Evolutionary conservation across 768 basidiomycete genomes (phyloP).

Genomic region (Chalciporus sphaerocephalus): DNA sequence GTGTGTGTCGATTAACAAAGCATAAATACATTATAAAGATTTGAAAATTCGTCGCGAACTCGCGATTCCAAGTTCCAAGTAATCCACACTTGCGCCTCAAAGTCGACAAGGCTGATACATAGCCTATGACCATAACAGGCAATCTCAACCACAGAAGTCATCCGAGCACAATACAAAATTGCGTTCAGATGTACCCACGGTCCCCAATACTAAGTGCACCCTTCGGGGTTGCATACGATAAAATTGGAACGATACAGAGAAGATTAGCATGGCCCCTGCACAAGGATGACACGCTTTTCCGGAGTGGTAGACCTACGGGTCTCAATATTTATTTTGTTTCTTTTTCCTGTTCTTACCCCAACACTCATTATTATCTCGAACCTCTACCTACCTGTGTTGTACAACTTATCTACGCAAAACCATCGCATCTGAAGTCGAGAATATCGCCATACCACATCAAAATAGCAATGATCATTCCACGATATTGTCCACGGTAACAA

Average conservation of each 20-base stretch:
- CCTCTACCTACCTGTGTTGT: no score
- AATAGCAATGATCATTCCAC: no score
- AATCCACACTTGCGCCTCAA: no score
- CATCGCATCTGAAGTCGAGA: no score
- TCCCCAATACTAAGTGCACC: slow-evolving; percentile 40
- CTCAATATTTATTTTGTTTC: slow-evolving; percentile 37
- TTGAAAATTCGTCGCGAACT: slow-evolving; percentile 21
- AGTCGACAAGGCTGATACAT: no score
- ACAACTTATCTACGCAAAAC: no score
- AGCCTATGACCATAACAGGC: not conserved
- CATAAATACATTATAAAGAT: slow-evolving; percentile 38
- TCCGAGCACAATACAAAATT: not conserved
- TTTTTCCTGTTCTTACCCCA: slow-evolving; percentile 14
- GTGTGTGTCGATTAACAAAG: slow-evolving; percentile 25
- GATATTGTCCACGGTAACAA: no score
- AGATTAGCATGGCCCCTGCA: slow-evolving; percentile 99
- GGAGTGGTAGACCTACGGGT: slow-evolving; percentile 70
- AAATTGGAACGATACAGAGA: slow-evolving; percentile 99
- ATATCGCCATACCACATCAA: no score
- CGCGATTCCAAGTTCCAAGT: not conserved
- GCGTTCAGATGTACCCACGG: not conserved
- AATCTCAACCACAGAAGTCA: not conserved
- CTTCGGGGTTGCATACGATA: slow-evolving; percentile 88
- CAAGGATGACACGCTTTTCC: slow-evolving; percentile 99
- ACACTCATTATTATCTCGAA: no score